Evolutionary conservation across 176 grass and related monocot species (phyloP), one percentile per base, ranked within the genome.

Genomic region (Oryza punctata): DNA sequence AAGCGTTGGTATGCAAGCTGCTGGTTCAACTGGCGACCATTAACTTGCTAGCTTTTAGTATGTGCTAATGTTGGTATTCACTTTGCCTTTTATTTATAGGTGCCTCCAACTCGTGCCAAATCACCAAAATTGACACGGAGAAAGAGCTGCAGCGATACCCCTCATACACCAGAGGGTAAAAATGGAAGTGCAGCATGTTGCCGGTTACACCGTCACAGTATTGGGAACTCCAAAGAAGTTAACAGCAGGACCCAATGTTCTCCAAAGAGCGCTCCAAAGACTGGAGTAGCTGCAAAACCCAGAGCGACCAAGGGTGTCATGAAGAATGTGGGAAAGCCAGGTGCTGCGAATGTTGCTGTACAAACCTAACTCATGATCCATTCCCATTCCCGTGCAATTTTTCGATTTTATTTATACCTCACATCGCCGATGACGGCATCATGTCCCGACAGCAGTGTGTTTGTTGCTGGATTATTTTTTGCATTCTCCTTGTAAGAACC

Each of bases 21-120:
- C 30, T 47, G 69, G 35, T 88, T 69, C 21, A 4, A 76, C 50
- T 76, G 65, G 21, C 73, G 71, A 78, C 19, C 49, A 86, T 65
- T 63, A 64, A 8, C 19, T 30, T 65, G 16, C 40, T 33, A 79
- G 12, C 69, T 37, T 70, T 78, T 13, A 21, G 27, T 30, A 63
- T 76, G 24, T 26, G 28, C 49, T 90, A 65, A 26, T 70, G 26
- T n/a, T 14, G 16, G 14, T 23, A 12, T 70, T 84, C 76, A 66
- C 43, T 72, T 70, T 72, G 28, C 10, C 40, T 15, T 78, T 59
- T 77, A 28, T 81, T 79, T 87, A 14, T 67, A 97, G 95, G 90
- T 91, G 49, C 92, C 92, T 63, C 86, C 92, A 75, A 97, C 95
- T 32, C 95, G 92, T 76, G 95, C 95, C 37, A 91, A 87, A 91